Evolutionary conservation across 768 basidiomycete species (phyloP).

Genomic region (Trametes maxima): DNA sequence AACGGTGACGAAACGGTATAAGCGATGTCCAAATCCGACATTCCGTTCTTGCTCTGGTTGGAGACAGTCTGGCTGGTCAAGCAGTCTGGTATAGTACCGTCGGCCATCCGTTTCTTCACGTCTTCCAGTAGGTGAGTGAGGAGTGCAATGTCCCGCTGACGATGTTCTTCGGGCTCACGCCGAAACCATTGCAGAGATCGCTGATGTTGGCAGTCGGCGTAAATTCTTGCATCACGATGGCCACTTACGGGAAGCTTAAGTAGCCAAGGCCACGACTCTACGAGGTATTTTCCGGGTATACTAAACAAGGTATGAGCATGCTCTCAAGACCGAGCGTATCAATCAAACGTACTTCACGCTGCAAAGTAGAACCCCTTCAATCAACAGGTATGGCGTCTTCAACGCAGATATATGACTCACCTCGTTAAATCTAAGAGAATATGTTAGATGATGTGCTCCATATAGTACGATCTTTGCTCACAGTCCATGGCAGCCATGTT

Average conservation of each 20-base stretch:
- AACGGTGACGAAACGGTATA: conserved; percentile 49
- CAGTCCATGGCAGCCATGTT: conserved; percentile 48
- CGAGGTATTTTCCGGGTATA: conserved; percentile 51
- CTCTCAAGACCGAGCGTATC: neutral
- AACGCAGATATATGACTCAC: conserved; percentile 1
- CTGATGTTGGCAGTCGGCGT: conserved; percentile 20
- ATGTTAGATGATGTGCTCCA: too few species aligned
- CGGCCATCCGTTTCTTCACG: conserved; percentile 44
- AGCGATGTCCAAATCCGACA: conserved; percentile 47
- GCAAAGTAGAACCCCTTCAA: neutral
- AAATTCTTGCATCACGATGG: neutral
- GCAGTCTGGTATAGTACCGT: conserved; percentile 43
- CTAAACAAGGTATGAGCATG: conserved; percentile 26
- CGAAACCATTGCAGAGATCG: conserved; percentile 47
- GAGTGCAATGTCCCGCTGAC: conserved; percentile 41
- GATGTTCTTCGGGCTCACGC: conserved; percentile 41
- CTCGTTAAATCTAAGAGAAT: conserved; percentile 24
- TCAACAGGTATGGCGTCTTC: neutral
- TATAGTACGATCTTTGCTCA: conserved; percentile 26
- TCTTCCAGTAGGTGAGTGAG: conserved; percentile 44
- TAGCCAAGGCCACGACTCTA: conserved; percentile 51
- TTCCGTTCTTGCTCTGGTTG: conserved; percentile 40
- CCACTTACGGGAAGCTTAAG: conserved; percentile 44
- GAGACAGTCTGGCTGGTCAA: conserved; percentile 42
- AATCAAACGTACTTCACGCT: conserved; percentile 38